Base-by-base conservation (phyloP, 352 stramenopile species). In the Aphanomyces astaci region DNA sequence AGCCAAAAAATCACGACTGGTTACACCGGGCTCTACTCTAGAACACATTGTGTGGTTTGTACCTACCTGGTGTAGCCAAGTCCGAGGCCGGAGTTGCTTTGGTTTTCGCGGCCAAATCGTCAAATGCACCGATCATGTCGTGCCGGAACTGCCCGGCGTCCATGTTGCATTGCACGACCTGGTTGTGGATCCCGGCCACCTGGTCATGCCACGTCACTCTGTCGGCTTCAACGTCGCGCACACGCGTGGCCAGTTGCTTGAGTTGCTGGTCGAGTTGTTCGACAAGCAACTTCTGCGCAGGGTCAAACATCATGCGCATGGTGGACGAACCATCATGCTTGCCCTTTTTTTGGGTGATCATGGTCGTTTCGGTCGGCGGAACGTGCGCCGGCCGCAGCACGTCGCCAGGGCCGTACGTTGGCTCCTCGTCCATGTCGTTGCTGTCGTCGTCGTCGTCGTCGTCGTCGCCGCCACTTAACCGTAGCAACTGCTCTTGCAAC, bases 181-280 rank as follows among this genome's bases (percentile, higher is more conserved):
- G 2, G 24, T 59, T 25, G n/a, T 39, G 51, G 27, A 59, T 59
- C 10, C 30, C 30, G 11, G 9, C 22, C 17, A 59, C 19, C n/a
- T 36, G 51, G 27, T 59, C 51, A 19, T 30, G 17, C 25, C 19
- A 33, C 7, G 25, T 40, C 9, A 13, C 51, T 9, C 51, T 22
- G 9, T 32, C 51, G 5, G 1, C 17, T 25, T 59, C 51, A 15
- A 59, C 11, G 0, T 30, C 51, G 32, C 30, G 15, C 51, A 59
- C 0, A 30, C 51, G 51, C 30, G 27, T 36, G n/a, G 15, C n/a
- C 5, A 59, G 13, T 13, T 59, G 25, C 30, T 59, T 59, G 25
- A 59, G 25, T 32, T 59, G 51, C 33, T 59, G 51, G n/a, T 59
- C 51, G 0, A 59, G 51, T 39, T 59, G 51, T 1, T 59, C 51